These are phyloP conservation scores for Plasmodium blacklocki DNA, from an alignment of 169 alveolate species.

Conservation along the genomic window DNA sequence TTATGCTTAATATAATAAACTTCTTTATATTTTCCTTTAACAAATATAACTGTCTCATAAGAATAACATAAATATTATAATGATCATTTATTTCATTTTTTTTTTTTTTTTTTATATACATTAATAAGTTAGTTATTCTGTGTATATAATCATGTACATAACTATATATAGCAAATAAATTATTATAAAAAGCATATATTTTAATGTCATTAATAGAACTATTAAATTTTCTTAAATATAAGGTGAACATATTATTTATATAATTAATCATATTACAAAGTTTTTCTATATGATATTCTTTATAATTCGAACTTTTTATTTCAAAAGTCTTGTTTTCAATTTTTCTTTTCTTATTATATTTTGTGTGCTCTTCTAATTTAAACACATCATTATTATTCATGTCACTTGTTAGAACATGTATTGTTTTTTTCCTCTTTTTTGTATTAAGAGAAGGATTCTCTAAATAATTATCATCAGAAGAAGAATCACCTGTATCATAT, in stretches of 20 bases:
- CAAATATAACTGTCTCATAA: background rate
- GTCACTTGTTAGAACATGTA: background rate
- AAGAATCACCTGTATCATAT: too few species aligned
- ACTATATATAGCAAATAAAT: conserved; percentile 46
- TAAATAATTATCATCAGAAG: background rate
- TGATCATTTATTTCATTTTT: background rate
- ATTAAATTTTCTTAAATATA: conserved; percentile 34
- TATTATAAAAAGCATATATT: conserved; percentile 44
- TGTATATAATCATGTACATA: conserved; percentile 44
- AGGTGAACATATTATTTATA: conserved; percentile 31
- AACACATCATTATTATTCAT: background rate
- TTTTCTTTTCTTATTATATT: conserved; percentile 15
- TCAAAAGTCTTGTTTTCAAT: background rate
- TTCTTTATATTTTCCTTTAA: conserved; percentile 28
- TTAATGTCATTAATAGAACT: conserved; percentile 17
- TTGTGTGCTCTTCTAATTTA: too few species aligned
- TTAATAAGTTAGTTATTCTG: background rate
- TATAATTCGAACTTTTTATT: background rate
- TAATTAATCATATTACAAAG: conserved; percentile 14
- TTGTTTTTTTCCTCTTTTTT: background rate
- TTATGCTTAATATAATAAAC: background rate
- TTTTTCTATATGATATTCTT: background rate
- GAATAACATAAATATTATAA: background rate
- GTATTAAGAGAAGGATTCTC: background rate
- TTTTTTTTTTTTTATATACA: background rate